phyloP scores from a whole-genome alignment of 805 yeast genomes.

The Hanseniaspora taiwanica region DNA sequence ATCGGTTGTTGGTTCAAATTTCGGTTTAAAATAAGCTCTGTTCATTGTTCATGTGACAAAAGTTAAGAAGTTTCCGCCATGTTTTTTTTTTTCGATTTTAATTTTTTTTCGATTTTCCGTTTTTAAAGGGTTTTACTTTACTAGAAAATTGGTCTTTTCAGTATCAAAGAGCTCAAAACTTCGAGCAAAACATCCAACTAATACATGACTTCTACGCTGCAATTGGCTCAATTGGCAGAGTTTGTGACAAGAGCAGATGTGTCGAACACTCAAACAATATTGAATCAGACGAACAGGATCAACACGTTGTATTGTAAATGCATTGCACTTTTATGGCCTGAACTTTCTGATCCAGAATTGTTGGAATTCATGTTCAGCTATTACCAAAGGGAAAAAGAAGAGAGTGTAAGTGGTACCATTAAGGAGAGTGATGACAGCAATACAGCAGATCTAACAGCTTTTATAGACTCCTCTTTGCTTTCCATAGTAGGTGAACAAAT shows the following conservation, averaged over 20 bases:
- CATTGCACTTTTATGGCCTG: conserved; percentile 21
- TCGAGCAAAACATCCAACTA: background rate
- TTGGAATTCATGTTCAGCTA: conserved; percentile 7
- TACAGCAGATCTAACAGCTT: background rate
- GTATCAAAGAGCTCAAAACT: background rate
- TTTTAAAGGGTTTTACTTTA: too few relatives aligned
- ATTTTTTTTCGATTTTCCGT: too few relatives aligned
- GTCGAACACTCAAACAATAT: conserved; percentile 5
- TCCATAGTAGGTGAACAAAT: background rate
- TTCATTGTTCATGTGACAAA: too few relatives aligned
- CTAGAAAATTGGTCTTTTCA: too few relatives aligned
- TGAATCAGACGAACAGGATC: conserved; percentile 6
- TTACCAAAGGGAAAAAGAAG: background rate
- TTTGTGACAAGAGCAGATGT: conserved; percentile 16
- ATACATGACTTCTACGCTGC: background rate
- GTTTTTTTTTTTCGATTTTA: too few relatives aligned
- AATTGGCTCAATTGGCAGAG: background rate
- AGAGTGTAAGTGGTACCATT: background rate
- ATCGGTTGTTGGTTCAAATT: too few relatives aligned
- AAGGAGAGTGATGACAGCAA: background rate
- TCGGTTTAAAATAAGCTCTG: too few relatives aligned
- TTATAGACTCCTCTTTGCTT: background rate
- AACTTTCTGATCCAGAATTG: conserved; percentile 15
- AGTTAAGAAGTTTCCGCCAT: too few relatives aligned
- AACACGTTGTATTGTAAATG: conserved; percentile 10